These are phyloP conservation scores for Cystobasidium pallidum DNA, from an alignment of 1,284 basidiomycete species.

Conservation along the genomic window DNA sequence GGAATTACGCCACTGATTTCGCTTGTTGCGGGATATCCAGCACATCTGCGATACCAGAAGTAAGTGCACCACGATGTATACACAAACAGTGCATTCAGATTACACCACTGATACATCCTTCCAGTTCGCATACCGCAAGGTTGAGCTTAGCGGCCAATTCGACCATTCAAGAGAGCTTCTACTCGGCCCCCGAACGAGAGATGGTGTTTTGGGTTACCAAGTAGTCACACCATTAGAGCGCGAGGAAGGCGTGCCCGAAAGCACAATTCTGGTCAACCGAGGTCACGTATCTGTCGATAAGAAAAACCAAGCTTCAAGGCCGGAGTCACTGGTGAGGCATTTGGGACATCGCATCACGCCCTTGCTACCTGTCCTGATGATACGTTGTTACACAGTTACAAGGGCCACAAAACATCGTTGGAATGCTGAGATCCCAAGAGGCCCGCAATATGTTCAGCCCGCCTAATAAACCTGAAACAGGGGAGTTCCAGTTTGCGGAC, in stretches of 20 bases:
- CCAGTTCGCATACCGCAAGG: constrained; percentile 84
- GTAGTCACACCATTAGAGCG: constrained; percentile 82
- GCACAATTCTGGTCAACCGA: constrained; percentile 77
- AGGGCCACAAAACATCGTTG: constrained; percentile 57
- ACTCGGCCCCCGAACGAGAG: constrained; percentile 80
- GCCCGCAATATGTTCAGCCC: constrained; percentile 76
- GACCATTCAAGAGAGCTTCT: constrained; percentile 76
- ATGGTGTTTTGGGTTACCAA: constrained; percentile 84
- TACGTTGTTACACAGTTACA: constrained; percentile 44
- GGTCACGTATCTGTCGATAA: constrained; percentile 72
- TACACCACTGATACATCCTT: too few species aligned
- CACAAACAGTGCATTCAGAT: too few species aligned
- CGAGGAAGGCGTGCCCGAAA: constrained; percentile 59
- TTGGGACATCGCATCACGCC: too few species aligned
- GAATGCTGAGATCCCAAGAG: constrained; percentile 69
- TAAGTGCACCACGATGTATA: too few species aligned
- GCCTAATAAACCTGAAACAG: constrained; percentile 76
- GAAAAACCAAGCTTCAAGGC: constrained; percentile 59
- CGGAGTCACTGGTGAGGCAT: constrained; percentile 49
- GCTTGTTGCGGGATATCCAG: constrained; percentile 10
- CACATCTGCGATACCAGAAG: constrained; percentile 40
- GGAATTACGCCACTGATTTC: constrained; percentile 6
- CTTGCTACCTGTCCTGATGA: too few species aligned
- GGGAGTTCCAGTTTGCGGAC: constrained; percentile 92
- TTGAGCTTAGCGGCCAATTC: constrained; percentile 75